phyloP scores from a whole-genome alignment of 164 flowering plant species.

The Piper longum region DNA sequence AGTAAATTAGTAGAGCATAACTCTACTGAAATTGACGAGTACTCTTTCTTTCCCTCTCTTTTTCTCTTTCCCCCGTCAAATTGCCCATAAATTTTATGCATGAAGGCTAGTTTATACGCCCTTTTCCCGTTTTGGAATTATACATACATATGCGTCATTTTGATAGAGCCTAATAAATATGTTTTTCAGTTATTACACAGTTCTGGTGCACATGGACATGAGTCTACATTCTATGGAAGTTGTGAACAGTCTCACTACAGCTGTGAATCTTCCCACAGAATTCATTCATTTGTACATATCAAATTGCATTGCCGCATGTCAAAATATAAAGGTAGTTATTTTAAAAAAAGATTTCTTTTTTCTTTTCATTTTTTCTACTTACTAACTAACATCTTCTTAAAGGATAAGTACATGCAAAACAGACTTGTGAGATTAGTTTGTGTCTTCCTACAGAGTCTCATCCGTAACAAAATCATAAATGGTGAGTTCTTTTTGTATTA shows the following conservation, averaged over 20 bases:
- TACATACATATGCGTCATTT: neutral
- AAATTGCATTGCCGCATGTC: slow-evolving; percentile 86
- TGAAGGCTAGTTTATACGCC: too few species aligned
- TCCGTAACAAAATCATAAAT: slow-evolving; percentile 78
- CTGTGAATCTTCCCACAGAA: slow-evolving; percentile 83
- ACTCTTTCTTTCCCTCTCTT: slow-evolving; percentile 4
- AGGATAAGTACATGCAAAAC: slow-evolving; percentile 99
- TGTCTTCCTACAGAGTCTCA: slow-evolving; percentile 86
- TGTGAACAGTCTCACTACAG: slow-evolving; percentile 85
- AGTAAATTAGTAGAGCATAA: slow-evolving; percentile 49
- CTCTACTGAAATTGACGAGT: slow-evolving; percentile 90
- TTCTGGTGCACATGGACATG: slow-evolving; percentile 94
- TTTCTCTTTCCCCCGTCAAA: too few species aligned
- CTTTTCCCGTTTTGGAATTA: too few species aligned
- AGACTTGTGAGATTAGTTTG: slow-evolving; percentile 94
- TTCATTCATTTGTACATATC: slow-evolving; percentile 83
- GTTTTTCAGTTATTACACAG: slow-evolving; percentile 62
- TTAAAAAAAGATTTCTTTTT: neutral
- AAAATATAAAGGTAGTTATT: slow-evolving; percentile 60
- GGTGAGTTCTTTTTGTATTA: slow-evolving; percentile 31
- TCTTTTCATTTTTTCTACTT: neutral
- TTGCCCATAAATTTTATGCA: too few species aligned
- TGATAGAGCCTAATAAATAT: neutral
- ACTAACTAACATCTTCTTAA: slow-evolving; percentile 6
- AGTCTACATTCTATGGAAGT: slow-evolving; percentile 99